Evolutionary conservation across 2,329 filamentous ascomycete genomes (phyloP), one percentile per base, ranked within the genome.

Genomic region (Colletotrichum lentis): DNA sequence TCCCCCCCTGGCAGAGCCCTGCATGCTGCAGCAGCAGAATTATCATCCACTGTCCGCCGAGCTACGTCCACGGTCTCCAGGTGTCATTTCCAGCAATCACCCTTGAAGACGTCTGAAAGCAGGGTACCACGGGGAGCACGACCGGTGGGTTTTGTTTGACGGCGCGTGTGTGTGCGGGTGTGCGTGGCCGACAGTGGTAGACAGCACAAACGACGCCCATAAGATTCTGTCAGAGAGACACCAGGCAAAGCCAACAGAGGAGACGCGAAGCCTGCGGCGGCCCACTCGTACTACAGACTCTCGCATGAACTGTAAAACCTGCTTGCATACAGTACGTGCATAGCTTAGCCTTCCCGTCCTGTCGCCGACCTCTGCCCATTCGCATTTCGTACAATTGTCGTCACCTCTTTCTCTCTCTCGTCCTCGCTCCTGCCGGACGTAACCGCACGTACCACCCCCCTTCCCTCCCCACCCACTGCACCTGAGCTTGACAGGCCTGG

Each of bases 221-320:
- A 58, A 31, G 11, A 37, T 58, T 58, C 52, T 47, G 24, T 49
- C 39, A 16, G 31, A 63, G 22, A 56, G 6, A 46, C 31, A 44
- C 8, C 31, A 35, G 31, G 31, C 31, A 35, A 35, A 27, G 35
- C n/a, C 44, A 56, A 64, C 50, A 63, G 27, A 55, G 24, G 31
- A 44, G 60, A 44, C 64, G 20, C 35, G 16, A 55, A 55, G 63
- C 56, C 22, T 22, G 20, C 55, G 37, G 39, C 18, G 55, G 62
- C 55, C 62, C 62, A 59, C 31, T 35, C 8, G 31, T 8, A 10
- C 54, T 55, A 24, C 58, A 46, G 57, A 58, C 64, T 67, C 67
- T 69, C 67, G 64, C 67, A 69, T 69, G 67, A 69, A 69, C 67
- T 49, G 41, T 53, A 63, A 69, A 69, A 69, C 67, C 57, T 69